Conservation (phyloP, 2,329 filamentous ascomycete species). For the Diaporthe citri region DNA sequence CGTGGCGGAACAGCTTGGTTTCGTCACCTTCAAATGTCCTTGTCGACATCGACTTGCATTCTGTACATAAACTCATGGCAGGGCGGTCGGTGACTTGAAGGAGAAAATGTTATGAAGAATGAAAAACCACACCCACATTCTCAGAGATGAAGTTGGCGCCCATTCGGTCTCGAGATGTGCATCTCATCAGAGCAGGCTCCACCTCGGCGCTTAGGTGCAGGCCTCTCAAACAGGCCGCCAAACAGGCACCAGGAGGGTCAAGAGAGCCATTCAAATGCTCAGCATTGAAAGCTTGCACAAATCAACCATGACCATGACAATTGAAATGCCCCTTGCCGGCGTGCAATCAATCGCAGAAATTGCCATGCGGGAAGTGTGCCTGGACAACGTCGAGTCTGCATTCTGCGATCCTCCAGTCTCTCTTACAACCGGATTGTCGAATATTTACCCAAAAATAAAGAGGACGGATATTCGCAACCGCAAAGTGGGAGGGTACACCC, state of each 20-base stretch:
- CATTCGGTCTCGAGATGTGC: background rate
- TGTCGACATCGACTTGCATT: conserved; percentile 19
- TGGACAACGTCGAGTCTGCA: too few relatives aligned
- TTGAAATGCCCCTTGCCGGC: background rate
- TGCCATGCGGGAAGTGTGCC: too few relatives aligned
- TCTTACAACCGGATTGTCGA: too few relatives aligned
- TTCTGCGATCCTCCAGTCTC: too few relatives aligned
- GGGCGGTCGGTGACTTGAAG: too few relatives aligned
- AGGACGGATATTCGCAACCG: too few relatives aligned
- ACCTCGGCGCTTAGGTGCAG: conserved; percentile 6
- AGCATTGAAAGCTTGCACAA: background rate
- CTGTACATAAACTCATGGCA: conserved; percentile 29
- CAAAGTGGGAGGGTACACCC: too few relatives aligned
- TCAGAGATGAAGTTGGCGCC: too few relatives aligned
- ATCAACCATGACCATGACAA: background rate
- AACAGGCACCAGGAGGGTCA: background rate
- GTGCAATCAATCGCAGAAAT: background rate
- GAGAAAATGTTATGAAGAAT: too few relatives aligned
- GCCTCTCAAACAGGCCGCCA: background rate
- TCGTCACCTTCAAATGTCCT: background rate
- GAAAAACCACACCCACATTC: too few relatives aligned
- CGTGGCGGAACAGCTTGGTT: background rate
- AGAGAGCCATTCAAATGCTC: background rate
- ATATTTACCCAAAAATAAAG: too few relatives aligned
- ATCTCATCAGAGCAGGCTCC: background rate